Percentiles rank a stretch among this genome's conserved stretches.
These are phyloP conservation scores for Durusdinium trenchii DNA, from an alignment of 73 alveolate genomes.

Conservation along the genomic window DNA sequence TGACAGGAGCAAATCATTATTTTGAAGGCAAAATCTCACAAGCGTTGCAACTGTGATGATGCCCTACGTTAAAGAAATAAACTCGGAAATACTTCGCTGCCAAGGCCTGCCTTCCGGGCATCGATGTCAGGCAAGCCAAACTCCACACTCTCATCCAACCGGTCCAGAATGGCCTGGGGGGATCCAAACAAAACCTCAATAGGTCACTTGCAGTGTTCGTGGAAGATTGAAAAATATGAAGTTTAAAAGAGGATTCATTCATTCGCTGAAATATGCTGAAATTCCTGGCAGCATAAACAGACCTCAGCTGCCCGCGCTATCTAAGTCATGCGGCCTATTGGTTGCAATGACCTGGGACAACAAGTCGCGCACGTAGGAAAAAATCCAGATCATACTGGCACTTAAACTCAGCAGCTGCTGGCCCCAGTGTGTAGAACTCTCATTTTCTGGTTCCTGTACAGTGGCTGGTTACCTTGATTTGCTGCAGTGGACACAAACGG, in stretches of 20 bases:
- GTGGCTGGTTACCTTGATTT: too few species aligned
- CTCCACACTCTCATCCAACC: conserved; percentile 94
- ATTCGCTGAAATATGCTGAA: not conserved
- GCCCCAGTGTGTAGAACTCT: too few species aligned
- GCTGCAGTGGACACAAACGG: too few species aligned
- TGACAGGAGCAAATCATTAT: too few species aligned
- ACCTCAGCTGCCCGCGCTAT: conserved; percentile 96
- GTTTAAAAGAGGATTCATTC: not conserved
- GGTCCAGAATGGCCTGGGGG: conserved; percentile 82
- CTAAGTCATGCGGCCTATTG: conserved; percentile 97
- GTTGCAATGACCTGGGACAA: conserved; percentile 96
- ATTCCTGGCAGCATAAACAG: not conserved
- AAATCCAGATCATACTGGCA: too few species aligned
- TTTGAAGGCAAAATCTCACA: not conserved
- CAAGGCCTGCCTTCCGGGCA: conserved; percentile 74
- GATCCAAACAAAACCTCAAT: too few species aligned
- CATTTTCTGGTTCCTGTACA: too few species aligned
- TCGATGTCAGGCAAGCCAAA: conserved; percentile 93
- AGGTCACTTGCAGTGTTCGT: too few species aligned
- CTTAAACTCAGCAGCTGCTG: too few species aligned
- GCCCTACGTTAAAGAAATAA: not conserved
- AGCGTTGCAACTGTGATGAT: not conserved
- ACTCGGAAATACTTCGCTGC: not conserved
- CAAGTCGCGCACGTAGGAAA: too few species aligned
- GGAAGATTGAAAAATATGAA: too few species aligned